Evolutionary conservation across 768 basidiomycete species (phyloP), one percentile per base, ranked within the genome.

Genomic region (Lanmaoa pseudosensibilis): DNA sequence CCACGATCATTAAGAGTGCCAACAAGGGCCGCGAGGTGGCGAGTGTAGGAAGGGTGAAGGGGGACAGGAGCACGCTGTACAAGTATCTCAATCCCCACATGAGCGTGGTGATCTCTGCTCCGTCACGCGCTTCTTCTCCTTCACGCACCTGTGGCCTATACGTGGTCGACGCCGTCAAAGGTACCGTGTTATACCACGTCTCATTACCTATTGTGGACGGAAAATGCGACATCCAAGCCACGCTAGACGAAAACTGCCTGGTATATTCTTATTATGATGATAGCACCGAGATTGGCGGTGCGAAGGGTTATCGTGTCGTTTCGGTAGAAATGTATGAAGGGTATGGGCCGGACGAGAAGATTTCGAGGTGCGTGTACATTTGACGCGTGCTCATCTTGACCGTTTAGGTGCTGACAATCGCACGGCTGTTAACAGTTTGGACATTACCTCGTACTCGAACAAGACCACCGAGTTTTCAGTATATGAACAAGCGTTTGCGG

Each of bases 281-380:
- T 13, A 79, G 83, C 21, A 71, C 74, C 41, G 78, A 78, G 23
- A 62, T 69, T 5, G 80, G 75, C 2, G 70, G 78, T 65, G 59
- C 84, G 3, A 90, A 88, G 65, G 86, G 90, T 0, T 83, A 87
- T 67, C 78, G 84, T 48, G 72, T 96, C 47, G 86, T 93, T 3
- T 87, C 83, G 18, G 89, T 94, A 4, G 96, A 98, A 73, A 74
- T 97, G 46, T 97, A 94, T 70, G 95, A 98, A 69, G 90, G 92
- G 0, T 62, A 73, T 19, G 74, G 74, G 2, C 68, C 80, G 7
- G 88, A 92, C 66, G 83, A 88, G 36, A 89, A 89, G 71, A 86
- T 77, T 9, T 74, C 74, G 57, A 94, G 90, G 92, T 90, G 55
- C 6, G 84, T 72, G 18, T 15, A 23, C 16, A 25, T n/a, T n/a